These are phyloP conservation scores for Colletotrichum eremochloae DNA, from an alignment of 2,329 filamentous ascomycete genomes.

Conservation along the genomic window DNA sequence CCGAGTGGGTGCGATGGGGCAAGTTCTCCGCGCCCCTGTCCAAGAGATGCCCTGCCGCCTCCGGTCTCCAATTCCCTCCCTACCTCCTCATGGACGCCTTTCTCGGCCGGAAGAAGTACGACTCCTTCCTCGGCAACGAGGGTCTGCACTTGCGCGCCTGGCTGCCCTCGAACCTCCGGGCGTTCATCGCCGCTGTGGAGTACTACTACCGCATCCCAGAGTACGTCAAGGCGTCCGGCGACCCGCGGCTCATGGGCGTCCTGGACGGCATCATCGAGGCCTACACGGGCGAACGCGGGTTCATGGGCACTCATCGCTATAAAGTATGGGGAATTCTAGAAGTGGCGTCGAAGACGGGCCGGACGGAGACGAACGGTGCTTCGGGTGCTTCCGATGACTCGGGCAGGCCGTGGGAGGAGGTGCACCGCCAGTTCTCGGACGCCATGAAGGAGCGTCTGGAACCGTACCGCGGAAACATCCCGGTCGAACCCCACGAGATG, in stretches of 20 bases:
- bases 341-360: constrained; percentile 66
- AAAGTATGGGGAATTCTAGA: constrained; percentile 69
- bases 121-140: constrained; percentile 65
- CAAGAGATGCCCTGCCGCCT: constrained; percentile 63
- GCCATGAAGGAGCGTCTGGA: constrained; percentile 67
- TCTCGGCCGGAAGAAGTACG: constrained; percentile 62
- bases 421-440: constrained; percentile 64
- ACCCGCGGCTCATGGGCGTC: constrained; percentile 64
- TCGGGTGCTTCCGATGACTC: constrained; percentile 58
- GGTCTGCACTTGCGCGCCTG: constrained; percentile 66
- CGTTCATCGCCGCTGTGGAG: constrained; percentile 68
- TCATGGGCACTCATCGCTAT: constrained; percentile 68
- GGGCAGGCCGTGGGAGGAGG: constrained; percentile 63
- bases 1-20: constrained; percentile 62
- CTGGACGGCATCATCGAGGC: constrained; percentile 68
- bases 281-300: constrained; percentile 67
- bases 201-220: constrained; percentile 67
- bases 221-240: constrained; percentile 61
- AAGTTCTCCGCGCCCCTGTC: constrained; percentile 66
- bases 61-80: constrained; percentile 65
- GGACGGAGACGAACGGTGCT: constrained; percentile 65
- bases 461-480: constrained; percentile 60
- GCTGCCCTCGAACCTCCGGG: constrained; percentile 66
- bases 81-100: constrained; percentile 69
- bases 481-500: constrained; percentile 65